These are phyloP conservation scores for Wickerhamomyces subpelliculosus DNA, from an alignment of 805 yeast species.

Conservation along the genomic window DNA sequence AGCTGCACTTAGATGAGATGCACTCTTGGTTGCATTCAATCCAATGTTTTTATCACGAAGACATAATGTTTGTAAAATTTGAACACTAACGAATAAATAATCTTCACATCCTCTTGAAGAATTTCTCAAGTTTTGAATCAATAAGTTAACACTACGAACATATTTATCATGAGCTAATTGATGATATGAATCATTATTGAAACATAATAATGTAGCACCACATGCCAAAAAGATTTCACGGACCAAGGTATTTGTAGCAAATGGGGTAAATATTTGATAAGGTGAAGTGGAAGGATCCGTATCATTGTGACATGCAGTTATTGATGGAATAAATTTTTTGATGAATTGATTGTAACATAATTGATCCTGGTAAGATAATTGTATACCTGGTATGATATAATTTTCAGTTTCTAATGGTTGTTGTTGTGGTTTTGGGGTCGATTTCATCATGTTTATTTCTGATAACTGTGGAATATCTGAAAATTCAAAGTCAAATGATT, in stretches of 20 bases:
- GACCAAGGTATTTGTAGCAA: constrained; percentile 11
- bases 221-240: constrained; percentile 19
- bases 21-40: constrained; percentile 18
- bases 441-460: no score
- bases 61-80: constrained; percentile 19
- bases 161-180: constrained; percentile 14
- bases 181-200: constrained; percentile 11
- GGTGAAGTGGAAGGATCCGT: constrained; percentile 15
- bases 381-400: not conserved
- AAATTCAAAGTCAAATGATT: no score
- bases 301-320: constrained; percentile 16
- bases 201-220: constrained; percentile 20
- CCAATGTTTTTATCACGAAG: constrained; percentile 21
- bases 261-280: constrained; percentile 12
- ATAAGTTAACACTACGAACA: constrained; percentile 10
- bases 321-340: constrained; percentile 14
- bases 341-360: constrained; percentile 17
- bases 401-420: no score
- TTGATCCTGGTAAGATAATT: not conserved
- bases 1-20: constrained; percentile 20
- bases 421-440: no score
- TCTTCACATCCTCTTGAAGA: constrained; percentile 19
- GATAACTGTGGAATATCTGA: no score
- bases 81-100: constrained; percentile 19
- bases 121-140: constrained; percentile 14